Evolutionary conservation across 2,329 filamentous ascomycete species (phyloP), one percentile per base, ranked within the genome.

Genomic region (Hypoxylon sp.): DNA sequence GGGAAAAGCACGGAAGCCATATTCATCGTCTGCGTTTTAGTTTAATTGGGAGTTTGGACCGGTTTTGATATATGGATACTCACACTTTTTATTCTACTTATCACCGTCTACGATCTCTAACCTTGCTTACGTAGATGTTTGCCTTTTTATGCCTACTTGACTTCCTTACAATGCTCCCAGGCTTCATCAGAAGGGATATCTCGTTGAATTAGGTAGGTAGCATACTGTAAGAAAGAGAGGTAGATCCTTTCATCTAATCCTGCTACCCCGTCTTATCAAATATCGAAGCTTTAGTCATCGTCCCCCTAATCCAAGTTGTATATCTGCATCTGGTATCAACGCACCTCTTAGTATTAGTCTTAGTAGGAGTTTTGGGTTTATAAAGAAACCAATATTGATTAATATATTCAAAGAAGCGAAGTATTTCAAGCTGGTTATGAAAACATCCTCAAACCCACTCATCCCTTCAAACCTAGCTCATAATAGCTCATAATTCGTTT

Each of bases 361-460:
- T 17, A 42, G 1, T 19, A 3, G n/a, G n/a, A 3, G 13, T 8
- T 19, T 10, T 42, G 2, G 1, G 4, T 9, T 44, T 22, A 22
- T 44, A 22, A 44, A 44, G 39, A 44, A 42, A 44, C 39, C 39
- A 42, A n/a, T 44, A 44, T 44, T n/a, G 17, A 11, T 11, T 0
- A 44, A 44, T 44, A 44, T 44, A 44, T 44, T 44, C 39, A 44
- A 44, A n/a, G 39, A 44, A 44, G 17, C 9, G 17, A 44, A 44
- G 17, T 44, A 19, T 11, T 19, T 22, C n/a, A 44, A 10, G n/a
- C 19, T 44, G 3, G 10, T 3, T 42, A n/a, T 3, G 13, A 9
- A 1, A 19, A 9, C n/a, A 44, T 3, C 19, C 6, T 17, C 17
- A 19, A 29, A 29, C 3, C 19, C 39, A 17, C 39, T 3, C 11